Evolutionary conservation across 2,329 filamentous ascomycete genomes (phyloP), one percentile per base, ranked within the genome.

Genomic region (Pyricularia pennisetigena): DNA sequence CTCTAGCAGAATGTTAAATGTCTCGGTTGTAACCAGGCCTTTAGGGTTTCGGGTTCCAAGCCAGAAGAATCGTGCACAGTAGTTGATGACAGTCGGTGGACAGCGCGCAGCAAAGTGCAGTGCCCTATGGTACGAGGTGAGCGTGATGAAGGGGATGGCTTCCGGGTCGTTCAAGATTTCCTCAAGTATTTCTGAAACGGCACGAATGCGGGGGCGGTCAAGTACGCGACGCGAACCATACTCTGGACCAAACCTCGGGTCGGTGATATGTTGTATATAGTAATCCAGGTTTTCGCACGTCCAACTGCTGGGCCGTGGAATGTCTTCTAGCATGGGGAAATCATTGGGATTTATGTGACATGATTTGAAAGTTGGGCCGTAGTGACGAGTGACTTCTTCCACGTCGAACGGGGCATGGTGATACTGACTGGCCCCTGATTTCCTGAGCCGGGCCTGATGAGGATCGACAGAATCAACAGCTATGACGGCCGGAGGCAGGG

Each of bases 1-100:
- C 16, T 76, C 76, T 16, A 84, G 78, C 70, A 85, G 74, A 66
- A 82, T 76, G 72, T 85, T 85, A 76, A 80, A 85, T 5, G 80
- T 76, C 41, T 80, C 78, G 1, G 79, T 79, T 70, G 84, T 82
- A 71, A 82, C 75, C 6, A 76, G 77, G 2, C 26, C 5, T 23
- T 16, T 28, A 12, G 35, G 30, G 26, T 30, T 32, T 5, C 24
- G 61, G 20, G 30, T 28, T 16, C 24, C 30, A n/a, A 83, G 70
- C 0, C 78, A 77, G 54, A 76, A 71, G 59, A 75, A 71, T 65
- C 79, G 76, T 30, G 79, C 77, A 1, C 70, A 68, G 64, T 73
- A 72, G 24, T 20, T 30, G 41, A 16, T 6, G n/a, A 67, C 30
- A 6, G 30, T n/a, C n/a, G 35, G 23, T 32, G 77, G 77, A 16